Evolutionary conservation across 768 basidiomycete species (phyloP), one percentile per base, ranked within the genome.

Genomic region (Trametes cinnabarina): DNA sequence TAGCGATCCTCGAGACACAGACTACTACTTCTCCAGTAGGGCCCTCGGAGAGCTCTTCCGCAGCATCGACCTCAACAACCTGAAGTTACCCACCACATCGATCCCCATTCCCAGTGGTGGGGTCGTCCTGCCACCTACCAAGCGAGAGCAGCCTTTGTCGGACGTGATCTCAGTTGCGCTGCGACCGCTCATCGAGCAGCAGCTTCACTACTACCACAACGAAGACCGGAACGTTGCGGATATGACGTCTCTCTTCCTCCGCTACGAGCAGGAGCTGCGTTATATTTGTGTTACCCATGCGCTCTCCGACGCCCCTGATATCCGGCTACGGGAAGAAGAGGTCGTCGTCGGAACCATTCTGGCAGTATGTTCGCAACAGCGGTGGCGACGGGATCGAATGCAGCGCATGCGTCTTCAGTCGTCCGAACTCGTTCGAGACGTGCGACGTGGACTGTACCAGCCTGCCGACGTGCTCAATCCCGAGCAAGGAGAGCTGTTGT

Each of bases 1-100:
- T 8, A 65, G 65, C 1, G 69, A 73, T 6, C 82, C 82, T 20
- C 78, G 81, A 7, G 65, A 79, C 19, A 80, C 79, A 1, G 86
- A 90, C 61, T 88, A 88, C 72, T 93, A 93, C 65, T 74, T 77
- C 46, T 92, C 90, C 2, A 73, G 71, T 25, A 81, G 86, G 3
- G 90, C 88, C 0, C 79, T 94, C 9, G 92, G 92, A 6, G 70
- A 80, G 39, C 75, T 93, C 48, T 93, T 80, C 69, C 88, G 92
- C 11, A 77, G 73, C 12, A 83, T 92, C 60, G 66, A 65, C 14
- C 69, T 88, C 28, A 72, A 74, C 20, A 73, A 79, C 22, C 70
- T 75, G 1, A 65, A 74, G 20, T 34, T 52, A 26, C 61, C 61
- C 26, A 26, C 41, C 19, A 23, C 40, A n/a, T 42, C 60, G 2